Evolutionary conservation across 2,329 filamentous ascomycete genomes (phyloP).

Genomic region (Colletotrichum siamense): DNA sequence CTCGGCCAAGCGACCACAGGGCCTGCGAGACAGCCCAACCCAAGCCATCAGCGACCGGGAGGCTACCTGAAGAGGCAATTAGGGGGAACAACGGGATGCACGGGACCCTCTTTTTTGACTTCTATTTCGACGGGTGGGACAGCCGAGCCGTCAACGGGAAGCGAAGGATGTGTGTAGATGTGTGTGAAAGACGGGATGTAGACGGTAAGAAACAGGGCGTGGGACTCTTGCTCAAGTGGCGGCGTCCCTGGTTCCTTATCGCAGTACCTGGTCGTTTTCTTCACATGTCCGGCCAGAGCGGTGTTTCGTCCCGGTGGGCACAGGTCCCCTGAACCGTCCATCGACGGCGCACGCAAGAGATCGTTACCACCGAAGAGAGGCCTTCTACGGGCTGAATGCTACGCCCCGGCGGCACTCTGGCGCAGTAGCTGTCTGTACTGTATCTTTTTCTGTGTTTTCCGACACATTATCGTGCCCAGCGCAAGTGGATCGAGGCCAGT

Average conservation of each 20-base stretch:
- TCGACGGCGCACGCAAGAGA: not conserved
- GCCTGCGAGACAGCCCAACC: not conserved
- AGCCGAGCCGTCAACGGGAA: constrained; percentile 4
- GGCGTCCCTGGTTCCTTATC: not conserved
- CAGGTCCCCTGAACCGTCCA: constrained; percentile 1
- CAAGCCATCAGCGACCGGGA: not conserved
- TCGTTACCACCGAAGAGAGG: not conserved
- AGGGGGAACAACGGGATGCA: not conserved
- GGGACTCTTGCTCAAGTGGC: not conserved
- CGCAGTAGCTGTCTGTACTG: not conserved
- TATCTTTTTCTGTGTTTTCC: not conserved
- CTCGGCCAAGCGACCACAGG: not conserved
- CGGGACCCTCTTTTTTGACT: constrained; percentile 16
- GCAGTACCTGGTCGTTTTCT: not conserved
- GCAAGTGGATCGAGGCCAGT: not conserved
- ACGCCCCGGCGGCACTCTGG: constrained; percentile 1
- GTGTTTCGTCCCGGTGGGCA: constrained; percentile 16
- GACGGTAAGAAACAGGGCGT: not conserved
- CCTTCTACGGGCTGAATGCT: not conserved
- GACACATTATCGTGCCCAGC: constrained; percentile 14
- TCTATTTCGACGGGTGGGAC: constrained; percentile 9
- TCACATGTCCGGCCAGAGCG: constrained; percentile 15
- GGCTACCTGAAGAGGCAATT: not conserved
- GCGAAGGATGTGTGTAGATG: not conserved
- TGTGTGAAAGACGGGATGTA: not conserved